phyloP scores from a whole-genome alignment of 495 filamentous ascomycete species.

The Podospora bellae-mahoneyi region DNA sequence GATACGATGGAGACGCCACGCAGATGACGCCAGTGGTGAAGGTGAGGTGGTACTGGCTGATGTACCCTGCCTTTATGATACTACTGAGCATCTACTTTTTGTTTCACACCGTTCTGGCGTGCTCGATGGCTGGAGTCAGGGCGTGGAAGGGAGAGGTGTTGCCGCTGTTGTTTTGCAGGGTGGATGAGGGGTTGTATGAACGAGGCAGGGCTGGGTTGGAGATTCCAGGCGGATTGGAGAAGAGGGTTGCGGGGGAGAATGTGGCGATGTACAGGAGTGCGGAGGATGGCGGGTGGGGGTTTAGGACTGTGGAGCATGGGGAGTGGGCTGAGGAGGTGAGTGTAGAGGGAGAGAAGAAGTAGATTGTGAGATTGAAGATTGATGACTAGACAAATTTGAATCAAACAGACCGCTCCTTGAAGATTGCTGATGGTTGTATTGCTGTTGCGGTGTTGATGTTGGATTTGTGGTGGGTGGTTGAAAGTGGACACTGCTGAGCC shows the following conservation, averaged over 20 bases:
- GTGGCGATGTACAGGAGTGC: slow-evolving; percentile 31
- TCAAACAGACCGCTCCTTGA: neutral
- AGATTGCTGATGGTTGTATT: neutral
- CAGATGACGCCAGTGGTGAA: slow-evolving; percentile 32
- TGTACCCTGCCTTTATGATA: slow-evolving; percentile 38
- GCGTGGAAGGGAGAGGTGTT: slow-evolving; percentile 39
- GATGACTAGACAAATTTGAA: neutral
- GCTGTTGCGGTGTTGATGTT: neutral
- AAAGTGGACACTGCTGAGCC: neutral
- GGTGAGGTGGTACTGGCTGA: slow-evolving; percentile 39
- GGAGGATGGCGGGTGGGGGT: slow-evolving; percentile 12
- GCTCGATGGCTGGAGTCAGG: slow-evolving; percentile 33
- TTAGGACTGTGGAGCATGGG: slow-evolving; percentile 16
- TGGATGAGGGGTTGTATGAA: slow-evolving; percentile 34
- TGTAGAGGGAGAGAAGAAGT: neutral
- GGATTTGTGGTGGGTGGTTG: neutral
- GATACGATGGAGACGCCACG: slow-evolving; percentile 32
- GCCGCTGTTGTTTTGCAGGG: slow-evolving; percentile 39
- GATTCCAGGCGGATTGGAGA: slow-evolving; percentile 34
- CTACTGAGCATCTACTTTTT: slow-evolving; percentile 35
- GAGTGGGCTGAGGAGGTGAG: neutral
- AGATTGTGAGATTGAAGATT: neutral
- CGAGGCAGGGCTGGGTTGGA: slow-evolving; percentile 36
- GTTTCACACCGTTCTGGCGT: slow-evolving; percentile 33
- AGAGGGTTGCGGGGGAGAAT: slow-evolving; percentile 28